phyloP scores from a whole-genome alignment of 371 early-diverging fungal species.

The Dichotomocladium elegans region DNA sequence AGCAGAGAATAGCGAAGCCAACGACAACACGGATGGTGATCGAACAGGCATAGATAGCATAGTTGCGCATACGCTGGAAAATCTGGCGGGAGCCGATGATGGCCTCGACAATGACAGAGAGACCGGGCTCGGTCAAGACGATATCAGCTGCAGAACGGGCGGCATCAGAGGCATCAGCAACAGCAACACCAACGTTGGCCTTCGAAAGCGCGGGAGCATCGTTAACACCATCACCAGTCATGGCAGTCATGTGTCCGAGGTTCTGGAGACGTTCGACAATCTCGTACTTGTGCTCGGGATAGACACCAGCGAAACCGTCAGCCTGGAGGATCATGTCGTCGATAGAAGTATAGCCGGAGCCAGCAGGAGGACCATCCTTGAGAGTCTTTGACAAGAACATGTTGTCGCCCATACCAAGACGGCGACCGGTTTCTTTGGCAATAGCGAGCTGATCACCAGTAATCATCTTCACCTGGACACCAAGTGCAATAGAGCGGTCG shows the following conservation, averaged over 20 bases:
- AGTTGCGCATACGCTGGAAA: conserved; percentile 60
- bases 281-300: conserved; percentile 88
- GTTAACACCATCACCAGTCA: conserved; percentile 95
- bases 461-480: conserved; percentile 89
- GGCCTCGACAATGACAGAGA: conserved; percentile 60
- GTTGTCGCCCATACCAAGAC: conserved; percentile 61
- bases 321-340: conserved; percentile 73
- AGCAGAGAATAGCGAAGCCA: conserved; percentile 47
- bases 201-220: conserved; percentile 88
- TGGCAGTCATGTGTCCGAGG: conserved; percentile 71
- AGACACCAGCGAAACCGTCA: conserved; percentile 82
- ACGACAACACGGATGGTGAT: conserved; percentile 53
- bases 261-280: conserved; percentile 84
- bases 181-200: conserved; percentile 76
- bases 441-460: conserved; percentile 90
- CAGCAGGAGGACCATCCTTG: conserved; percentile 58
- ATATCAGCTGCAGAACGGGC: conserved; percentile 70
- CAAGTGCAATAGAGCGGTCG: conserved; percentile 72
- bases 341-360: conserved; percentile 63
- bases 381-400: conserved; percentile 70
- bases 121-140: conserved; percentile 68
- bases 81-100: conserved; percentile 56
- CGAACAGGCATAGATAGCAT: conserved; percentile 49
- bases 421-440: conserved; percentile 75
- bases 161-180: conserved; percentile 71